Evolutionary conservation across 2,329 filamentous ascomycete species (phyloP).

Genomic region (Fusarium multiceps): DNA sequence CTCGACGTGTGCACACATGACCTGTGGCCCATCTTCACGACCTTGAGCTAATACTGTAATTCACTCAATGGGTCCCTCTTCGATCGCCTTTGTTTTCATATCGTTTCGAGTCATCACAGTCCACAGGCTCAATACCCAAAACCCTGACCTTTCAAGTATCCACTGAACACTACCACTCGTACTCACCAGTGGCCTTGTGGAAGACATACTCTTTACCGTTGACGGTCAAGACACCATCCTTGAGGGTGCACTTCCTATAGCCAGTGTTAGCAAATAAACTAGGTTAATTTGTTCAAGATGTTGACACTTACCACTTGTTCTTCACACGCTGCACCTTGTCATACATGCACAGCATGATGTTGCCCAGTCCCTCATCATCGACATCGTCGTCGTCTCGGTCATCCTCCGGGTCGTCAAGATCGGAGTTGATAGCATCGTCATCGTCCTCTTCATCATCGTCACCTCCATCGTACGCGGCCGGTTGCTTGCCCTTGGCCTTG

Average conservation of each 20-base stretch:
- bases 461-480: slow-evolving; percentile 70
- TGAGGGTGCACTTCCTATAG: slow-evolving; percentile 91
- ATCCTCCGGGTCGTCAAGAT: slow-evolving; percentile 95
- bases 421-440: slow-evolving; percentile 98
- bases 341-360: slow-evolving; percentile 99
- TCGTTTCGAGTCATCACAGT: slow-evolving; percentile 8
- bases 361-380: slow-evolving; percentile 82
- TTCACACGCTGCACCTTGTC: slow-evolving; percentile 99
- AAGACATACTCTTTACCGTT: slow-evolving; percentile 97
- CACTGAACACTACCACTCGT: slow-evolving; percentile 80
- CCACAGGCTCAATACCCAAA: slow-evolving; percentile 13
- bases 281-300: background rate
- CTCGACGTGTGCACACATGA: slow-evolving; percentile 24
- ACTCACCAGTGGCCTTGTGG: slow-evolving; percentile 96
- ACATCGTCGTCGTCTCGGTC: slow-evolving; percentile 85
- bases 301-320: slow-evolving; percentile 83
- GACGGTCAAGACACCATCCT: slow-evolving; percentile 93
- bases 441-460: slow-evolving; percentile 73
- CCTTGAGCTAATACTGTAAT: slow-evolving; percentile 6
- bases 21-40: slow-evolving; percentile 15
- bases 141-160: background rate
- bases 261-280: slow-evolving; percentile 24
- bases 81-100: slow-evolving; percentile 23
- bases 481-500: slow-evolving; percentile 48
- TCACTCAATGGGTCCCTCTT: background rate